These are phyloP conservation scores for Ustilago lituana DNA, from an alignment of 1,284 basidiomycete genomes.

Conservation along the genomic window DNA sequence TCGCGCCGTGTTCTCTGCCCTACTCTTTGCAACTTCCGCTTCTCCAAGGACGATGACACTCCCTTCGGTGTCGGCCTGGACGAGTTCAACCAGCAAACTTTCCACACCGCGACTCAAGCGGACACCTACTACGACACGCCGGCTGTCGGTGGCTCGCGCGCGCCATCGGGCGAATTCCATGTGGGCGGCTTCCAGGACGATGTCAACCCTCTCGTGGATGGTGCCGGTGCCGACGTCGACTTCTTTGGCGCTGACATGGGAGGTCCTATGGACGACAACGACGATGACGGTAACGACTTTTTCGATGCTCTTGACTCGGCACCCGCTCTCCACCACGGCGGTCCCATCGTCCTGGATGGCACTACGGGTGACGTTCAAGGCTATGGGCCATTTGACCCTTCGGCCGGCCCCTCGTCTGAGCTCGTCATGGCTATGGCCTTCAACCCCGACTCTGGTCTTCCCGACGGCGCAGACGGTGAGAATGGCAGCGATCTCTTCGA, in stretches of 20 bases:
- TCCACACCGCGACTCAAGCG: conserved; percentile 32
- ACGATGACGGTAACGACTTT: conserved; percentile 62
- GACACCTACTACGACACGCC: conserved; percentile 23
- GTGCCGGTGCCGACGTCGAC: conserved; percentile 28
- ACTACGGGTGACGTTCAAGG: conserved; percentile 31
- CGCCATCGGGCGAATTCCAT: conserved; percentile 26
- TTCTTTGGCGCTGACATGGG: conserved; percentile 32
- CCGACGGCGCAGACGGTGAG: conserved; percentile 42
- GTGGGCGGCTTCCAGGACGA: conserved; percentile 27
- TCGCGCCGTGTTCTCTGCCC: conserved; percentile 55
- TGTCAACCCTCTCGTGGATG: conserved; percentile 21
- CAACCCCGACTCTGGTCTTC: conserved; percentile 34
- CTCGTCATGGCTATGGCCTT: conserved; percentile 84
- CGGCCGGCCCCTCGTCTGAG: conserved; percentile 70
- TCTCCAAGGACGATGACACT: conserved; percentile 57
- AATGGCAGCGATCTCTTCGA: conserved; percentile 72
- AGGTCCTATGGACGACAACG: conserved; percentile 27
- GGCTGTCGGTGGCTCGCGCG: conserved; percentile 14
- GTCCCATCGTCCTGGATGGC: conserved; percentile 39
- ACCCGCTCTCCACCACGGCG: conserved; percentile 35
- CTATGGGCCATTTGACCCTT: conserved; percentile 43
- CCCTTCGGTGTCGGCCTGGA: conserved; percentile 50
- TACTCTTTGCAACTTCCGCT: conserved; percentile 56
- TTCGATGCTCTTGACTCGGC: conserved; percentile 64
- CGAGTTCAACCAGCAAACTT: conserved; percentile 43